Evolutionary conservation across 2,329 filamentous ascomycete genomes (phyloP).

Genomic region (Emergomyces orientalis): DNA sequence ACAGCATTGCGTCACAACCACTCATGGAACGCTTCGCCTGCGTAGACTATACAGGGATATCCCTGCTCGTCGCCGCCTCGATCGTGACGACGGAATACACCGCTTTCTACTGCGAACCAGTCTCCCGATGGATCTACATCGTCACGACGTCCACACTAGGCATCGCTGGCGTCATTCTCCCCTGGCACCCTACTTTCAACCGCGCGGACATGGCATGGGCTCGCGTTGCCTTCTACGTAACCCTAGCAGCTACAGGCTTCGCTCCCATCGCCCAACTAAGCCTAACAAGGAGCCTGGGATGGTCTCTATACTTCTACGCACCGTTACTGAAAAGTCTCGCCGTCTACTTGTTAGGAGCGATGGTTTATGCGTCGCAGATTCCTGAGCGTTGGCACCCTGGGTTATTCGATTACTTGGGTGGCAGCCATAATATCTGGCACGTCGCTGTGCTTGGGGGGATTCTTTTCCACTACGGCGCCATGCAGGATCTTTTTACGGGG

Average conservation of each 20-base stretch:
- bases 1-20: constrained; percentile 80
- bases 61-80: constrained; percentile 78
- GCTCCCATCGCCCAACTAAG: constrained; percentile 78
- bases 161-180: constrained; percentile 76
- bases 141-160: constrained; percentile 69
- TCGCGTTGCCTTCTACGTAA: constrained; percentile 83
- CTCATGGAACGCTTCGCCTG: constrained; percentile 93
- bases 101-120: constrained; percentile 93
- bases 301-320: constrained; percentile 83
- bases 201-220: constrained; percentile 84
- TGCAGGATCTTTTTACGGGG: constrained; percentile 84
- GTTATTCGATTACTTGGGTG: constrained; percentile 88
- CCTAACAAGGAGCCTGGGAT: constrained; percentile 64
- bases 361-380: constrained; percentile 82
- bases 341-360: constrained; percentile 77
- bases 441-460: constrained; percentile 89
- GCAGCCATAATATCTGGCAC: constrained; percentile 97
- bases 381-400: constrained; percentile 91
- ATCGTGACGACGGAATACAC: constrained; percentile 99
- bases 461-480: constrained; percentile 90
- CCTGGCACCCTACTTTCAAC: constrained; percentile 96
- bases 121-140: constrained; percentile 82
- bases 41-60: constrained; percentile 97
- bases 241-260: constrained; percentile 78
- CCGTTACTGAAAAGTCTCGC: constrained; percentile 74